phyloP scores from a whole-genome alignment of 495 filamentous ascomycete genomes.

The Neurospora terricola region DNA sequence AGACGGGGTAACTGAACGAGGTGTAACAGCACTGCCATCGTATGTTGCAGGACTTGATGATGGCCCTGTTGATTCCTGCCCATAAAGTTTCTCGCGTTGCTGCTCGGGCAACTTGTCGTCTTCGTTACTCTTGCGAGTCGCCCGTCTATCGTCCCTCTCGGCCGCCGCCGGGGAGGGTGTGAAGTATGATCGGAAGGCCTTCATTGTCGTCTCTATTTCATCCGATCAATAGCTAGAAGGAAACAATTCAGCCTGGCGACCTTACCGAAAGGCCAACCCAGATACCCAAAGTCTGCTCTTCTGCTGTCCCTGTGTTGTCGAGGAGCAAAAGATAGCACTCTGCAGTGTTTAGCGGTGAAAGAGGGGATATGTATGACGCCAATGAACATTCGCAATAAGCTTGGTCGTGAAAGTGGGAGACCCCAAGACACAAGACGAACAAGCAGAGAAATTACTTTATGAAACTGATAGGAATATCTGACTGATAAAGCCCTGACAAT shows the following conservation, averaged over 20 bases:
- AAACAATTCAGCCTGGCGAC: not conserved
- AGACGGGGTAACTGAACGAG: not conserved
- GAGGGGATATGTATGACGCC: not conserved
- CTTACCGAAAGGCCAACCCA: not conserved
- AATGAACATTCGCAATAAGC: not conserved
- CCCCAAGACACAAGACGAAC: not conserved
- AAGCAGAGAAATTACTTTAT: not conserved
- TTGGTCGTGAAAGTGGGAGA: not conserved
- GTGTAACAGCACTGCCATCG: not conserved
- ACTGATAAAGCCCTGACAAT: not conserved
- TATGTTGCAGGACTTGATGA: not conserved
- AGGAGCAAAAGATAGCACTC: not conserved
- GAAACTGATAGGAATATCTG: not conserved
- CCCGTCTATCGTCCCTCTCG: not conserved
- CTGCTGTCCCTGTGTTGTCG: not conserved
- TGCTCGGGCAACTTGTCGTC: not conserved
- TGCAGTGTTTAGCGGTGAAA: not conserved
- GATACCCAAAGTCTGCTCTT: not conserved
- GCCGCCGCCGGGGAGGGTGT: slow-evolving; percentile 3
- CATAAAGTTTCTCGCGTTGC: not conserved
- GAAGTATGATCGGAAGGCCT: slow-evolving; percentile 17
- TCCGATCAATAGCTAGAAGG: not conserved
- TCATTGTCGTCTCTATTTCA: slow-evolving; percentile 9
- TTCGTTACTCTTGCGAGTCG: not conserved
- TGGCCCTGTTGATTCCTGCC: not conserved